A percentile compares a stretch with the other conserved stretches of the same genome.
phyloP scores from a whole-genome alignment of 108 stramenopile genomes.

The Cyclotella choctawhatcheeana region DNA sequence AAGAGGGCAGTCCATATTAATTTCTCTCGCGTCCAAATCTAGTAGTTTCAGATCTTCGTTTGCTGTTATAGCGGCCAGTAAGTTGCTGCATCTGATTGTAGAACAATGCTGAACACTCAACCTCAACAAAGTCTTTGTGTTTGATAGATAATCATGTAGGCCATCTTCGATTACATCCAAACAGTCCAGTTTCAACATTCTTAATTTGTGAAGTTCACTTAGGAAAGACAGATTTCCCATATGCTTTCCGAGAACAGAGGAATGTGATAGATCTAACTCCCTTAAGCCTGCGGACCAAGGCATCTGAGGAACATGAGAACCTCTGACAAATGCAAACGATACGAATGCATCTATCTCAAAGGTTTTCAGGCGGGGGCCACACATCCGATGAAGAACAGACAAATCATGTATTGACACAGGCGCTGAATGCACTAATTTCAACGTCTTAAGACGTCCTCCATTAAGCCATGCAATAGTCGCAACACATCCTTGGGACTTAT shows the following conservation, averaged over 20 bases:
- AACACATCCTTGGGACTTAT: background rate
- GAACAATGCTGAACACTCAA: constrained; percentile 22
- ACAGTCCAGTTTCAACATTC: constrained; percentile 23
- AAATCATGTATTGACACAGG: background rate
- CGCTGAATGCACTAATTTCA: background rate
- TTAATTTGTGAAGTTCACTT: constrained; percentile 5
- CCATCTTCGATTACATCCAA: background rate
- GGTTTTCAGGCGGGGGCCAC: background rate
- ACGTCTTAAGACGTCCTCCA: constrained; percentile 10
- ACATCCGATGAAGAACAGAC: background rate
- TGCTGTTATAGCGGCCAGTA: background rate
- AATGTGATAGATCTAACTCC: background rate
- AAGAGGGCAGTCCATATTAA: constrained; percentile 19
- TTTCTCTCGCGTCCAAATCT: constrained; percentile 21
- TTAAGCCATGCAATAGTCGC: constrained; percentile 28
- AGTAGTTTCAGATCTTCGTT: constrained; percentile 17
- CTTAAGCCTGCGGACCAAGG: too few relatives aligned
- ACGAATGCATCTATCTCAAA: too few relatives aligned
- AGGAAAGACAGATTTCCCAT: background rate
- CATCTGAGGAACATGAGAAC: too few relatives aligned
- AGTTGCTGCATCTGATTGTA: background rate
- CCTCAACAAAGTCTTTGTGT: constrained; percentile 8
- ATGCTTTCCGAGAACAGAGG: background rate
- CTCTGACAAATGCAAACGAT: too few relatives aligned
- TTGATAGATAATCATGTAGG: constrained; percentile 2